A percentile compares a stretch with the other conserved stretches of the same genome.
Conservation (phyloP, 371 early-diverging fungal genomes). For the Mortierella sp. region DNA sequence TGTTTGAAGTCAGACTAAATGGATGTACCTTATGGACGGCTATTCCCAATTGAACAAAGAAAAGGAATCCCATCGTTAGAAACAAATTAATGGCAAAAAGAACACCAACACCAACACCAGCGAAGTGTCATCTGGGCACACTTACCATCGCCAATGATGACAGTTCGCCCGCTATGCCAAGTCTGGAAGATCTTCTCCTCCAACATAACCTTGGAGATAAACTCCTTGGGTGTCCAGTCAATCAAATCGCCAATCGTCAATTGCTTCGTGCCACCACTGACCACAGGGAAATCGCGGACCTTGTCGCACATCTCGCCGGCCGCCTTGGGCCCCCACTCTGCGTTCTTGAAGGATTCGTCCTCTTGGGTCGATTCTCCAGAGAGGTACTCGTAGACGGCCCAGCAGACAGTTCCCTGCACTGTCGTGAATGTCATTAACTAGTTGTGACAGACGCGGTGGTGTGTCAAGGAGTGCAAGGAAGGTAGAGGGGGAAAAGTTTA, state of each 20-base stretch:
- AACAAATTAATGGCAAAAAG: not conserved
- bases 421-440: not conserved
- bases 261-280: not conserved
- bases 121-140: too few species aligned
- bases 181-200: constrained; percentile 22
- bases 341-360: not conserved
- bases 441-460: not conserved
- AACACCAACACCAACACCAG: too few species aligned
- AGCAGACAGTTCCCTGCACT: not conserved
- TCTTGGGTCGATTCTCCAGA: not conserved
- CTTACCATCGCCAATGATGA: constrained; percentile 17
- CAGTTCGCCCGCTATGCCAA: constrained; percentile 3
- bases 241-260: constrained; percentile 5
- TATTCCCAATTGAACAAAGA: not conserved
- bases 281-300: constrained; percentile 12
- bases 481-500: too few species aligned
- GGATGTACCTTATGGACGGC: constrained; percentile 8
- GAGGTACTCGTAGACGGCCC: not conserved
- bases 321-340: constrained; percentile 15
- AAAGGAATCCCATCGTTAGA: not conserved
- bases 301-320: constrained; percentile 14
- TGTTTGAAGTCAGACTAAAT: too few species aligned
- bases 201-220: constrained; percentile 26
- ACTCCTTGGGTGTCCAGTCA: constrained; percentile 16
- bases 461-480: too few species aligned